Evolutionary conservation across 2,329 filamentous ascomycete genomes (phyloP).

Genomic region (Colletotrichum phormii): DNA sequence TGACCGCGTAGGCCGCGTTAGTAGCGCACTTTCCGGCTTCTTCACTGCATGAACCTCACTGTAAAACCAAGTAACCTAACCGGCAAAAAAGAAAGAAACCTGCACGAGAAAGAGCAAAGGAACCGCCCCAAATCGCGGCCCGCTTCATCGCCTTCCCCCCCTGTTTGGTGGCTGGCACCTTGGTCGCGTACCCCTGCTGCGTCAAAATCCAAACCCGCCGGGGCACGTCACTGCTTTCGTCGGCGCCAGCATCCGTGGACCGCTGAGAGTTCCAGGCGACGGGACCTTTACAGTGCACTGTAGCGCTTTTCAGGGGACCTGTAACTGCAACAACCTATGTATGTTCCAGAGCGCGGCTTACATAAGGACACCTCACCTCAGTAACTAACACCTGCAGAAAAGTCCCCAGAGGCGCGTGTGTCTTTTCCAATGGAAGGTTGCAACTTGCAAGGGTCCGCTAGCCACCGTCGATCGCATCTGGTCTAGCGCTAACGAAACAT

Average conservation of each 20-base stretch:
- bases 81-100: neutral
- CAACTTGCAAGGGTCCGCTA: slow-evolving; percentile 16
- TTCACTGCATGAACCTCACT: slow-evolving; percentile 7
- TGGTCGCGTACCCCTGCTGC: slow-evolving; percentile 32
- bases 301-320: neutral
- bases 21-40: neutral
- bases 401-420: slow-evolving; percentile 34
- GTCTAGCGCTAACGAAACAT: slow-evolving; percentile 34
- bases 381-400: neutral
- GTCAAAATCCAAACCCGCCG: neutral
- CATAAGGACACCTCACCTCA: neutral
- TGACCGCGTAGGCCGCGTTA: neutral
- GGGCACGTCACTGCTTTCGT: neutral
- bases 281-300: neutral
- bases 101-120: neutral
- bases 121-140: slow-evolving; percentile 15
- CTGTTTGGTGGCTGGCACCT: slow-evolving; percentile 28
- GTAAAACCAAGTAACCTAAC: neutral
- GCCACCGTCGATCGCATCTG: slow-evolving; percentile 24
- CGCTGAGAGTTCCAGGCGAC: too few relatives aligned
- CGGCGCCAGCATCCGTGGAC: neutral
- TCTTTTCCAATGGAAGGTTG: neutral
- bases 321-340: too few relatives aligned
- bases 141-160: neutral
- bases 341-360: slow-evolving; percentile 26